phyloP scores from a whole-genome alignment of 1,284 basidiomycete species.

The Trametes polyzona region DNA sequence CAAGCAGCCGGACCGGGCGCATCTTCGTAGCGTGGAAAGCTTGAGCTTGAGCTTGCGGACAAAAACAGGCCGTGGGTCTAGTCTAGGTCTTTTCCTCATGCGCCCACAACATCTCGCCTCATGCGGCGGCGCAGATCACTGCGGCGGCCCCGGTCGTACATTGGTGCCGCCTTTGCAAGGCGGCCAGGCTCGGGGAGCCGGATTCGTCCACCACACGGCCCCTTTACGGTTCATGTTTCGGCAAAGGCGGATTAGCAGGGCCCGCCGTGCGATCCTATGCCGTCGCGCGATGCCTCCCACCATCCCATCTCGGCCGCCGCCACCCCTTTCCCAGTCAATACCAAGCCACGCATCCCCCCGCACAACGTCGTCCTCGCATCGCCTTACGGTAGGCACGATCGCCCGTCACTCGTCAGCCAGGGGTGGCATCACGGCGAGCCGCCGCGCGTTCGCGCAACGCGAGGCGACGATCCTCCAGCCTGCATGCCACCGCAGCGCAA shows the following conservation, averaged over 20 bases:
- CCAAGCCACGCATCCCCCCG: not conserved
- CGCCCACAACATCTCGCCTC: not conserved
- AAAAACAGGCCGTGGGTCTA: not conserved
- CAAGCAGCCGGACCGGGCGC: constrained; percentile 22
- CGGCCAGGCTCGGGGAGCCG: constrained; percentile 11
- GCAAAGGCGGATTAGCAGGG: not conserved
- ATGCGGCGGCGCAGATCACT: constrained; percentile 6
- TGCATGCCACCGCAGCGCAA: not conserved
- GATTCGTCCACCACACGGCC: not conserved
- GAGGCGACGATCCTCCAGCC: constrained; percentile 11
- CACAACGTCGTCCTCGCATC: not conserved
- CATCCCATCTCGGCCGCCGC: not conserved
- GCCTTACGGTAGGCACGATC: not conserved
- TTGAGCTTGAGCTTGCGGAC: constrained; percentile 7
- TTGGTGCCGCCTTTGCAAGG: not conserved
- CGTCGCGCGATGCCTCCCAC: not conserved
- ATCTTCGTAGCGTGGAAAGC: constrained; percentile 28
- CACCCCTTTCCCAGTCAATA: constrained; percentile 6
- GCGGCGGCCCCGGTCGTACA: constrained; percentile 10
- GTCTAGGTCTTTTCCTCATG: constrained; percentile 3
- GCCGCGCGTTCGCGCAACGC: constrained; percentile 1
- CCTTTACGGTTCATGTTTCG: not conserved
- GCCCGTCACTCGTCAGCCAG: not conserved
- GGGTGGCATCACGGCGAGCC: not conserved
- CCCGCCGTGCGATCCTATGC: not conserved